Evolutionary conservation across 192 early-diverging fungal species (phyloP).

Genomic region (Obelidium mucronatum): DNA sequence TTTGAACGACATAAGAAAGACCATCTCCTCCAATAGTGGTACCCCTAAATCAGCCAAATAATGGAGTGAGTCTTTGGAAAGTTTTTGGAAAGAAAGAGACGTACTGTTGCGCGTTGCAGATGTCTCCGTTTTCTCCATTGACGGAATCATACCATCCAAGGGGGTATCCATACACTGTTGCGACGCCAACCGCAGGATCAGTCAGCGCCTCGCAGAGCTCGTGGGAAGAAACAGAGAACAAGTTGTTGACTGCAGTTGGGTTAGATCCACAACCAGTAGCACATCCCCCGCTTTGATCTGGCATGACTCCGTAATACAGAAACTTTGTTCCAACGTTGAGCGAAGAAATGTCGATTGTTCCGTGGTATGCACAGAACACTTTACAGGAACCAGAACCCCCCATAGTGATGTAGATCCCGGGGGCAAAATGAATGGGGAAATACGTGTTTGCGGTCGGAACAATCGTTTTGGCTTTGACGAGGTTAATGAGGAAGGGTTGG

Average conservation of each 20-base stretch:
- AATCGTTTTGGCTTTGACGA: constrained; percentile 12
- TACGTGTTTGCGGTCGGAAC: constrained; percentile 8
- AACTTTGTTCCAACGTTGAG: not conserved
- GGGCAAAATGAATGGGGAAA: constrained; percentile 24
- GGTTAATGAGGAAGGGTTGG: constrained; percentile 8
- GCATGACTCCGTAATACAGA: constrained; percentile 43
- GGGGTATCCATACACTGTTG: constrained; percentile 30
- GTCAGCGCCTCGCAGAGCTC: constrained; percentile 43
- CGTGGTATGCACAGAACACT: not conserved
- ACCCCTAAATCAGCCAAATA: too few relatives aligned
- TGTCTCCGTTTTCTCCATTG: constrained; percentile 45
- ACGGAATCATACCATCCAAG: constrained; percentile 43
- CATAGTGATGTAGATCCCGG: not conserved
- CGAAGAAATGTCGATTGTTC: too few relatives aligned
- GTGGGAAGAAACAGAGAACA: constrained; percentile 42
- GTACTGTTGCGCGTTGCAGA: too few relatives aligned
- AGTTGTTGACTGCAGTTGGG: constrained; percentile 33
- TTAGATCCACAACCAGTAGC: constrained; percentile 6
- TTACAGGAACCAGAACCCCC: not conserved
- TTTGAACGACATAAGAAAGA: not conserved
- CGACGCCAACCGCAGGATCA: constrained; percentile 40
- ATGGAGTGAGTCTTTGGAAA: too few relatives aligned
- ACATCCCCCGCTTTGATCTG: constrained; percentile 41
- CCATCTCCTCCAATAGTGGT: constrained; percentile 2
- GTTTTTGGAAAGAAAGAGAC: too few relatives aligned